Evolutionary conservation across 306 rosid genomes (phyloP).

Genomic region (Rubus idaeus): DNA sequence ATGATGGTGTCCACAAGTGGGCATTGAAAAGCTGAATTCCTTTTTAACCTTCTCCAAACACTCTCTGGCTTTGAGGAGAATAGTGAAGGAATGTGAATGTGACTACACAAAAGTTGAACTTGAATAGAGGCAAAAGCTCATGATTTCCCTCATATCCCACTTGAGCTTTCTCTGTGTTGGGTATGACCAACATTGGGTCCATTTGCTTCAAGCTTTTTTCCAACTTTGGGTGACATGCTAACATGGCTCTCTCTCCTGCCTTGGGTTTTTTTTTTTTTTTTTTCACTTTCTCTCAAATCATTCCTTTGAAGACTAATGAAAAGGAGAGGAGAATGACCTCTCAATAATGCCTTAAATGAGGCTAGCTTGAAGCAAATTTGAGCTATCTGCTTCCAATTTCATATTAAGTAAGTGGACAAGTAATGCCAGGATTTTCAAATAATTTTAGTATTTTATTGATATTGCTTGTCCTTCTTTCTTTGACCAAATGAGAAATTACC

Average conservation of each 20-base stretch:
- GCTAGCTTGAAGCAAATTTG: neutral
- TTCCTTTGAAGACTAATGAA: constrained; percentile 36
- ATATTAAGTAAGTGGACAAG: neutral
- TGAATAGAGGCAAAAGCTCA: constrained; percentile 9
- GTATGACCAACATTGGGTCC: constrained; percentile 60
- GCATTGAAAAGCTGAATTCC: constrained; percentile 63
- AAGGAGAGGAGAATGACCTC: constrained; percentile 37
- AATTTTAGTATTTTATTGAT: neutral
- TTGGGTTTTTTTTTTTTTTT: constrained; percentile 23
- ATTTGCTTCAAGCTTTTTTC: constrained; percentile 45
- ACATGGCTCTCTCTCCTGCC: constrained; percentile 53
- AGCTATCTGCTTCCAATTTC: neutral
- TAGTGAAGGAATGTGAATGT: constrained; percentile 3
- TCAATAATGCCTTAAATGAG: constrained; percentile 43
- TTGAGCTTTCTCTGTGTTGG: constrained; percentile 32
- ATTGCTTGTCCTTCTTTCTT: neutral
- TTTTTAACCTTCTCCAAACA: constrained; percentile 35
- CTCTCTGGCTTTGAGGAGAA: neutral
- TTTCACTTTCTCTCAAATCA: constrained; percentile 37
- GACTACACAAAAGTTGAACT: constrained; percentile 4
- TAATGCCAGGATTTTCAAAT: neutral
- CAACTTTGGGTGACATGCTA: constrained; percentile 69
- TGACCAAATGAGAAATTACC: neutral
- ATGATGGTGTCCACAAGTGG: constrained; percentile 69
- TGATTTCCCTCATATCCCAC: constrained; percentile 26